Evolutionary conservation across 208 protist genomes (phyloP).

Genomic region (Wallacemonas sp.): DNA sequence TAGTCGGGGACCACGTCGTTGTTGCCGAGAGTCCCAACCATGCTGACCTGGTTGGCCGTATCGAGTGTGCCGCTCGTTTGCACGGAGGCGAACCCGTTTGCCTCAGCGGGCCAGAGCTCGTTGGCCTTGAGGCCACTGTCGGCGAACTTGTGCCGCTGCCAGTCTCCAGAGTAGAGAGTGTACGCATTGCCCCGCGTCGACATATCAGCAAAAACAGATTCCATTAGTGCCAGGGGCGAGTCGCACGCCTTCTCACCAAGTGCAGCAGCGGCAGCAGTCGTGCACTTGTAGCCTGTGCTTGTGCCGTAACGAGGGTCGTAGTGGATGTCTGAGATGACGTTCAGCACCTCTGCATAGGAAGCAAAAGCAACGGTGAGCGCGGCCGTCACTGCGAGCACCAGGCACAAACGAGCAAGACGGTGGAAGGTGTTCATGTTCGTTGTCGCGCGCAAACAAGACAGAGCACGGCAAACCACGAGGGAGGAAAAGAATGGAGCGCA

Average conservation of each 20-base stretch:
- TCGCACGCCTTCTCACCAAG: conserved; percentile 58
- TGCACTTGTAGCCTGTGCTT: conserved; percentile 37
- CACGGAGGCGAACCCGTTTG: conserved; percentile 10
- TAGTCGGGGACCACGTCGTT: conserved; percentile 82
- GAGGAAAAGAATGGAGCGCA: too few relatives aligned
- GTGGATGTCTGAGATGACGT: conserved; percentile 78
- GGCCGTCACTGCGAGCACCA: not conserved
- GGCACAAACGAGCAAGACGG: too few relatives aligned
- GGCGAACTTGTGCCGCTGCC: conserved; percentile 61
- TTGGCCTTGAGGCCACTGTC: conserved; percentile 21
- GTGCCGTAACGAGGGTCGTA: conserved; percentile 73
- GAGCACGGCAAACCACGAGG: too few relatives aligned
- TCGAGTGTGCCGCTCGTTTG: conserved; percentile 21
- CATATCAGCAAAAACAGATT: conserved; percentile 41
- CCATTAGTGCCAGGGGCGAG: conserved; percentile 44
- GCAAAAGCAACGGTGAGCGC: not conserved
- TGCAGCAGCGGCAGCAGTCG: conserved; percentile 2
- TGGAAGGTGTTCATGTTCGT: too few relatives aligned
- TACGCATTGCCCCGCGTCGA: conserved; percentile 28
- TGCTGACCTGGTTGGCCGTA: conserved; percentile 7
- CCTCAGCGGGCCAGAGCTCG: conserved; percentile 25
- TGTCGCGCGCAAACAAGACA: too few relatives aligned
- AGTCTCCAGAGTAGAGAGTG: conserved; percentile 59
- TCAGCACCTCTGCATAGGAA: conserved; percentile 23
- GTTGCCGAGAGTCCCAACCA: conserved; percentile 62